Evolutionary conservation across 192 early-diverging fungal species (phyloP).

Genomic region (Podila clonocystis): DNA sequence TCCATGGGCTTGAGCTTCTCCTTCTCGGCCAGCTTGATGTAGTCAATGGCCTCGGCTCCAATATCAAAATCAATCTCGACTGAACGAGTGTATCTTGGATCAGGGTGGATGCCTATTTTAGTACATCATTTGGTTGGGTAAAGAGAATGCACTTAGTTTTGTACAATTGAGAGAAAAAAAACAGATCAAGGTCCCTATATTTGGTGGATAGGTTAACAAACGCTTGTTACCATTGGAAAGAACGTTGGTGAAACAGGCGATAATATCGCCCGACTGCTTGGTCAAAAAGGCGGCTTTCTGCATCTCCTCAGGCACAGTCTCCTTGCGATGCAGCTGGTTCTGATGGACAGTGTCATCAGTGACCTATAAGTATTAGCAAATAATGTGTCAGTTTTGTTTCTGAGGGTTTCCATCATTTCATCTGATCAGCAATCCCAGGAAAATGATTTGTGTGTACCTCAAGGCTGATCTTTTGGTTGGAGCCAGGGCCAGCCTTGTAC

Average conservation of each 20-base stretch:
- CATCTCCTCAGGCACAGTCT: constrained; percentile 67
- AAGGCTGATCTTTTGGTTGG: constrained; percentile 76
- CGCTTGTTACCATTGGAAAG: constrained; percentile 65
- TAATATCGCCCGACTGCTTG: constrained; percentile 84
- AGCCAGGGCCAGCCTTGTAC: constrained; percentile 75
- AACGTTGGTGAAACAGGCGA: constrained; percentile 87
- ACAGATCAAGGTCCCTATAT: constrained; percentile 38
- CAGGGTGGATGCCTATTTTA: constrained; percentile 58
- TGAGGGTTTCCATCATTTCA: no score
- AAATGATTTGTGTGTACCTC: constrained; percentile 56
- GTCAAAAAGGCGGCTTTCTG: constrained; percentile 80
- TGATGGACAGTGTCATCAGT: constrained; percentile 75
- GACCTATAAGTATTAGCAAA: constrained; percentile 55
- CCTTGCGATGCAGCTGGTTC: constrained; percentile 79
- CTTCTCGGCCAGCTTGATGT: constrained; percentile 68
- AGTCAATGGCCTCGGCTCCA: constrained; percentile 88
- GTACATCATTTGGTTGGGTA: no score
- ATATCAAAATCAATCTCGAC: constrained; percentile 85
- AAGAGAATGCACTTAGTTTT: no score
- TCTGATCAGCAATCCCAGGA: no score
- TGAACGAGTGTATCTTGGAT: constrained; percentile 63
- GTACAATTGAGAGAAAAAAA: no score
- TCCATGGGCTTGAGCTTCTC: constrained; percentile 92
- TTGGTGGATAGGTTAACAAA: constrained; percentile 2
- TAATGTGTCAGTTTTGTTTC: neutral